Evolutionary conservation across 768 basidiomycete genomes (phyloP), one percentile per base, ranked within the genome.

Genomic region (Boletus tomentosulus): DNA sequence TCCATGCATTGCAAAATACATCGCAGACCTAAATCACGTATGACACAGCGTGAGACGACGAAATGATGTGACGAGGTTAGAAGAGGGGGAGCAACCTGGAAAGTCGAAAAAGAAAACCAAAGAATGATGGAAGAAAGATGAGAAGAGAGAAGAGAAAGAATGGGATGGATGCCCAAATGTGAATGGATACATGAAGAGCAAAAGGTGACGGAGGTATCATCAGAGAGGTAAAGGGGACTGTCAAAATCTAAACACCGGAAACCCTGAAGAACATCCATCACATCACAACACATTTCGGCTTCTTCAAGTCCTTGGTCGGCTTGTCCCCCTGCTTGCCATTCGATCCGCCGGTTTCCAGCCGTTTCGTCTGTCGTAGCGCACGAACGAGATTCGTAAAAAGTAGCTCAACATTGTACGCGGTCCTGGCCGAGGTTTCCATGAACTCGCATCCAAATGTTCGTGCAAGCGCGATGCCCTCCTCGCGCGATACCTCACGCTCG

Each of bases 391-490:
- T 87, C 65, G 82, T 91, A 73, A 98, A 98, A 30, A 96, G 84
- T 13, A 80, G 79, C 66, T 98, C 93, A 55, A 98, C 91, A 66
- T 98, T 96, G 65, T 85, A 79, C 46, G 94, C 86, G 35, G 92
- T 94, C 78, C 96, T 96, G 35, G 96, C 96, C n/a, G 87, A 91
- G 31, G 96, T 94, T 71, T 98, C 96, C 70, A 93, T 85, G 71
- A 98, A 96, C 55, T 90, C 89, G 75, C 93, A 97, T 48, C 91
- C 90, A 59, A 95, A 86, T 50, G 83, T 77, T 60, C 84, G 80
- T 31, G 97, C 96, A 50, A 96, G 74, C 9, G 82, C 81, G 16
- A 80, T 78, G 12, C 93, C 97, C 62, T 98, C 94, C 64, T 96
- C 92, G 59, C 83, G 84, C 44, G 91, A 88, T 10, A 98, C 94